Conservation (phyloP, 805 yeast species). For the Hanseniaspora occidentalis region DNA sequence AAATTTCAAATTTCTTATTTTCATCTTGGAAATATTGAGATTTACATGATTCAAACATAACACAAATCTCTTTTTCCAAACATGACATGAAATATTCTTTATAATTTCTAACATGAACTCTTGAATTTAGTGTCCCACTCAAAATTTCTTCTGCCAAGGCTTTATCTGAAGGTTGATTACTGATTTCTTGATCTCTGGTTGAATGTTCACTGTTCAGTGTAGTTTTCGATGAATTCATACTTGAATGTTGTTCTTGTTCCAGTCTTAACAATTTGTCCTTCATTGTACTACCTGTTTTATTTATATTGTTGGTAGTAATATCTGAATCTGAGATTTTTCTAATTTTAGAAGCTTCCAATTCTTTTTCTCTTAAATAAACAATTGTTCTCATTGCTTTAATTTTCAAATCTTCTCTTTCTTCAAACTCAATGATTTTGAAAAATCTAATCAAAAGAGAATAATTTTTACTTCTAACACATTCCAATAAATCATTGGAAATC, state of each 20-base stretch:
- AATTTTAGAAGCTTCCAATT: slow-evolving; percentile 17
- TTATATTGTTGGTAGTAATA: slow-evolving; percentile 7
- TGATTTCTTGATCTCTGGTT: slow-evolving; percentile 2
- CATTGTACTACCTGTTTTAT: slow-evolving; percentile 8
- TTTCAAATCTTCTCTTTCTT: slow-evolving; percentile 66
- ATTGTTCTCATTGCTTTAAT: slow-evolving; percentile 25
- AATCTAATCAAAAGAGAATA: slow-evolving; percentile 53
- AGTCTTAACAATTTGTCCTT: not conserved
- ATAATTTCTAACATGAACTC: slow-evolving; percentile 44
- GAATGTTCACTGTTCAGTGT: slow-evolving; percentile 3
- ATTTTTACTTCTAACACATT: slow-evolving; percentile 59
- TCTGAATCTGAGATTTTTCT: slow-evolving; percentile 18
- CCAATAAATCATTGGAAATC: slow-evolving; percentile 58
- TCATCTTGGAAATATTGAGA: slow-evolving; percentile 31
- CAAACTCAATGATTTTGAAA: slow-evolving; percentile 68
- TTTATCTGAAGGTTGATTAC: slow-evolving; percentile 20
- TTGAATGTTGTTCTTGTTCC: not conserved
- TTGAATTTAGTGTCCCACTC: slow-evolving; percentile 30
- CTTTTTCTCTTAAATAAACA: slow-evolving; percentile 20
- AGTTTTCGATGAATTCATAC: not conserved
- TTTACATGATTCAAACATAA: slow-evolving; percentile 51
- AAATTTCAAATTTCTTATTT: slow-evolving; percentile 39
- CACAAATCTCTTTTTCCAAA: slow-evolving; percentile 46
- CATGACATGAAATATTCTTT: slow-evolving; percentile 45
- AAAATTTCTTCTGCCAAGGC: slow-evolving; percentile 27